Evolutionary conservation across 2,329 filamentous ascomycete species (phyloP).

Genomic region (Aspergillus sergii): DNA sequence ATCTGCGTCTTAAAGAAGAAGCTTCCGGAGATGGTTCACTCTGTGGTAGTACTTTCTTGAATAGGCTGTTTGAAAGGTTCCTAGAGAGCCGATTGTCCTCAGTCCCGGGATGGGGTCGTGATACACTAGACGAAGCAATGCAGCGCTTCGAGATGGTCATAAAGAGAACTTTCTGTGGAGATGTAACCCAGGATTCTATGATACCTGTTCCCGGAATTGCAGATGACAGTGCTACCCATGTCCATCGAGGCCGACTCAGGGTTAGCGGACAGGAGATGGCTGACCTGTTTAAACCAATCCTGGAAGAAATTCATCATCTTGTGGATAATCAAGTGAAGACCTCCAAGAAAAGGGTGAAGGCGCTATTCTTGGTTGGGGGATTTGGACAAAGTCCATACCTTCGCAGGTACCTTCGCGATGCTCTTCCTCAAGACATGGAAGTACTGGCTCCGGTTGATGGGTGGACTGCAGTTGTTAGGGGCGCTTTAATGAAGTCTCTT

Average conservation of each 20-base stretch:
- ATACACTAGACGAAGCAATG: slow-evolving; percentile 30
- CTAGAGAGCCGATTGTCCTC: slow-evolving; percentile 19
- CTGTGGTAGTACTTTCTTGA: slow-evolving; percentile 33
- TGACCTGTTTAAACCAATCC: slow-evolving; percentile 25
- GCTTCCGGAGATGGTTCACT: slow-evolving; percentile 26
- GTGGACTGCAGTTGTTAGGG: slow-evolving; percentile 32
- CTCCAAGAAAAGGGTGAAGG: slow-evolving; percentile 62
- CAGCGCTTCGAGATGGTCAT: slow-evolving; percentile 27
- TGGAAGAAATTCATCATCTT: slow-evolving; percentile 22
- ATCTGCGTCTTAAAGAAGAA: slow-evolving; percentile 26
- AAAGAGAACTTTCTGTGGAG: slow-evolving; percentile 28
- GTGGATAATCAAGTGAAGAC: slow-evolving; percentile 48
- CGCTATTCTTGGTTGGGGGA: slow-evolving; percentile 32
- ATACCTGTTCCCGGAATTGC: slow-evolving; percentile 28
- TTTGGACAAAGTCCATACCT: slow-evolving; percentile 33
- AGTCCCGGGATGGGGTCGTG: slow-evolving; percentile 23
- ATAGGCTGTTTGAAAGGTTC: slow-evolving; percentile 29
- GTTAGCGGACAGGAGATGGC: slow-evolving; percentile 21
- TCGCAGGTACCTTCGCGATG: slow-evolving; percentile 19
- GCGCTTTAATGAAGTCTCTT: slow-evolving; percentile 21
- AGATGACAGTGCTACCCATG: slow-evolving; percentile 19
- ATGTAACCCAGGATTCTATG: slow-evolving; percentile 17
- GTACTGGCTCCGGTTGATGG: slow-evolving; percentile 26
- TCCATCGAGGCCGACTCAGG: slow-evolving; percentile 25
- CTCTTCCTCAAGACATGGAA: slow-evolving; percentile 17